phyloP scores from a whole-genome alignment of 2,329 filamentous ascomycete species.

The Exophiala lecanii-corni region DNA sequence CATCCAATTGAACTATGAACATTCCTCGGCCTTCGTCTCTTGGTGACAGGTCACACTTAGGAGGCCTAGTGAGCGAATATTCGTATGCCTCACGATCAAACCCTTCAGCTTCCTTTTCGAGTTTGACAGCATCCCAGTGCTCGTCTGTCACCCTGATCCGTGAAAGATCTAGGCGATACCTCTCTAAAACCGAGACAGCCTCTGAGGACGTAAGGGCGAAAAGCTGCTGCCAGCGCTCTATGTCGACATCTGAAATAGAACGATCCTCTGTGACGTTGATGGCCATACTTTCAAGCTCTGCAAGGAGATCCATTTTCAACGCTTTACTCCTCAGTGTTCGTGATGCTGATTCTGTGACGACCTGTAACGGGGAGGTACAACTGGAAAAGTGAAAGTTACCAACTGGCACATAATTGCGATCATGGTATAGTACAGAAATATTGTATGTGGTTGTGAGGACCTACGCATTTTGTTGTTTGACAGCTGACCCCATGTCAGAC shows the following conservation, averaged over 20 bases:
- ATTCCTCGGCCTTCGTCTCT: background rate
- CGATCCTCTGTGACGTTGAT: conserved; percentile 19
- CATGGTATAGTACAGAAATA: too few species aligned
- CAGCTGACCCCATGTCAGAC: too few species aligned
- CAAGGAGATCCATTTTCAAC: conserved; percentile 22
- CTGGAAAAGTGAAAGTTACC: too few species aligned
- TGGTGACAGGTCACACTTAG: background rate
- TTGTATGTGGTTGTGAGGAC: too few species aligned
- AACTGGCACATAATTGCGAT: too few species aligned
- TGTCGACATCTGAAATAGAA: conserved; percentile 4
- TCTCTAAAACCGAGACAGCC: conserved; percentile 31
- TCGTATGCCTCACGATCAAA: conserved; percentile 40
- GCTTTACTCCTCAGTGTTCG: too few species aligned
- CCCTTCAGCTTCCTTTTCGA: conserved; percentile 31
- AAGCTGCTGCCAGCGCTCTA: conserved; percentile 32
- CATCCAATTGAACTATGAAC: conserved; percentile 28
- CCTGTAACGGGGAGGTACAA: too few species aligned
- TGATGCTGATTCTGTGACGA: too few species aligned
- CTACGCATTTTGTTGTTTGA: too few species aligned
- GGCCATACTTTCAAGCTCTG: conserved; percentile 28
- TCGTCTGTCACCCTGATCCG: conserved; percentile 33
- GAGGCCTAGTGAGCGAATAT: conserved; percentile 15
- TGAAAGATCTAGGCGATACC: conserved; percentile 32
- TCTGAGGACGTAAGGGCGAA: conserved; percentile 33
- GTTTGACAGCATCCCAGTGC: conserved; percentile 33